Conservation (phyloP, 2,329 filamentous ascomycete species). For the Botrytis tulipae region DNA sequence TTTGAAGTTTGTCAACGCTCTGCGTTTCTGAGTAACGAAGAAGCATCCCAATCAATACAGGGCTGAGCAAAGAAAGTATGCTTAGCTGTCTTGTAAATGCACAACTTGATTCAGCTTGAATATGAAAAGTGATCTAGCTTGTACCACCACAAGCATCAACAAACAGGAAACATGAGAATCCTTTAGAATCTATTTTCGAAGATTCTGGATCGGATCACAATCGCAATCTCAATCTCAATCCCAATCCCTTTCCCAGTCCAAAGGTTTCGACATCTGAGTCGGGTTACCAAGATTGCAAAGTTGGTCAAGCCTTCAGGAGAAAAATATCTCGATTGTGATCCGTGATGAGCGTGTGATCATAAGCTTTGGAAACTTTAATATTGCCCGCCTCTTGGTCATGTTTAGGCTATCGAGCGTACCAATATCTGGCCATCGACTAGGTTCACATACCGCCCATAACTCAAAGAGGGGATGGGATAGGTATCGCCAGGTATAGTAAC, state of each 20-base stretch:
- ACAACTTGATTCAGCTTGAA: conserved; percentile 9
- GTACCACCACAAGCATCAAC: neutral
- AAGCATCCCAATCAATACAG: neutral
- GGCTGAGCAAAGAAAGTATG: conserved; percentile 5
- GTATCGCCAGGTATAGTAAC: neutral
- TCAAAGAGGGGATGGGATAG: conserved; percentile 1
- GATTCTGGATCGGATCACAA: neutral
- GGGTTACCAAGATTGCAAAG: neutral
- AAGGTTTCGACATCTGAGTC: neutral
- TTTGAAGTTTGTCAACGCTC: neutral
- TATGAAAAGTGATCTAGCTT: neutral
- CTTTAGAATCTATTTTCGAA: neutral
- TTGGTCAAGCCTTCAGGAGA: neutral
- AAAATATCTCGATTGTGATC: neutral
- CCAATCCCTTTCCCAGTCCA: neutral
- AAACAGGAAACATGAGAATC: neutral
- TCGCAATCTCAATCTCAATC: neutral
- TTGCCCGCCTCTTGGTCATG: neutral
- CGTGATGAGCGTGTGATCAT: neutral
- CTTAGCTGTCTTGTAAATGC: neutral
- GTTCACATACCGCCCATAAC: conserved; percentile 8
- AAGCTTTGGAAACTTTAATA: conserved; percentile 1
- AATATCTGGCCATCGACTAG: neutral
- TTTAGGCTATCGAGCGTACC: neutral
- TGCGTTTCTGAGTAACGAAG: neutral